A percentile compares a stretch with the other conserved stretches of the same genome.
Evolutionary conservation across 768 basidiomycete species (phyloP).

Genomic region (Rickenella mellea): DNA sequence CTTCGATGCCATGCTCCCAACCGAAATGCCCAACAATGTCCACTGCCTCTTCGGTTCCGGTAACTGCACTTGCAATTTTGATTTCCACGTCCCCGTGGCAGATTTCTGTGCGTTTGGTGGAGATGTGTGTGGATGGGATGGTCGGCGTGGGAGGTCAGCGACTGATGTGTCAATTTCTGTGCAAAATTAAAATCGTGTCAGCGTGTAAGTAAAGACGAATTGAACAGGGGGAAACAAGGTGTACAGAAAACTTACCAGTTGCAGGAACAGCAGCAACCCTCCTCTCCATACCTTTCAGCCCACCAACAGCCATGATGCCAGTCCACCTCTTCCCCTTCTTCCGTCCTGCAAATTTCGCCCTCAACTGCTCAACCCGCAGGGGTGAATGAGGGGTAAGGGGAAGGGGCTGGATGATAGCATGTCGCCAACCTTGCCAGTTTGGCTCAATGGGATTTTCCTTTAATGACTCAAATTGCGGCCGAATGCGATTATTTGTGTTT

Average conservation of each 20-base stretch:
- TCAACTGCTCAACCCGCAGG: slow-evolving; percentile 61
- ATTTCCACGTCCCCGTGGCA: slow-evolving; percentile 18
- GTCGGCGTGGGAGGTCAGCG: slow-evolving; percentile 58
- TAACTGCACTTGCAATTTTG: slow-evolving; percentile 21
- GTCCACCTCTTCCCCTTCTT: slow-evolving; percentile 76
- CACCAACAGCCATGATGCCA: slow-evolving; percentile 61
- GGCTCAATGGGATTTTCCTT: no score
- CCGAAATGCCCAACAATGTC: slow-evolving; percentile 32
- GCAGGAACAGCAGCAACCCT: slow-evolving; percentile 88
- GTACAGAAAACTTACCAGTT: slow-evolving; percentile 62
- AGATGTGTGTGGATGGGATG: slow-evolving; percentile 17
- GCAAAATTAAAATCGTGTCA: slow-evolving; percentile 1
- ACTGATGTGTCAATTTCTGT: slow-evolving; percentile 73
- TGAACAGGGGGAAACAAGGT: no score
- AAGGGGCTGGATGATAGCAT: no score
- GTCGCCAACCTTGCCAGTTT: no score
- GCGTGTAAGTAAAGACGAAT: neutral
- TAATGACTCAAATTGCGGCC: no score
- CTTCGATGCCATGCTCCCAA: slow-evolving; percentile 17
- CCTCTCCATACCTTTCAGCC: slow-evolving; percentile 72
- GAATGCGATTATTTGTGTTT: no score
- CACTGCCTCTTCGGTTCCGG: slow-evolving; percentile 37
- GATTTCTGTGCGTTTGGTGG: slow-evolving; percentile 11
- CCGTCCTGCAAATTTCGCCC: slow-evolving; percentile 61
- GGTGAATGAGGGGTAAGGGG: no score